Conservation (phyloP, 495 filamentous ascomycete genomes). For the Clavariopsis aquatica region DNA sequence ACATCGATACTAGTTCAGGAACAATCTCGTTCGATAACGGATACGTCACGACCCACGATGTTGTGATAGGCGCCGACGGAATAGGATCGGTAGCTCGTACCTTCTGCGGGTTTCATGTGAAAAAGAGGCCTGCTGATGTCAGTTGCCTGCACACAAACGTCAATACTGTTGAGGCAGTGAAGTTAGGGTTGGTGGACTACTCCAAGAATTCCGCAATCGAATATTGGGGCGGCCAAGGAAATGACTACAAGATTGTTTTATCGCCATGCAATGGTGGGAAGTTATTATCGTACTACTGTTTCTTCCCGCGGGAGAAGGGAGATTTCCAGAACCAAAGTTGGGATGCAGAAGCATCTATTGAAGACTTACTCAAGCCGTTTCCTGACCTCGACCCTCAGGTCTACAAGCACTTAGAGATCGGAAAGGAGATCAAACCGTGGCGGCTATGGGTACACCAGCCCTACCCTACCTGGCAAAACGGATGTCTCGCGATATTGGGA, state of each 20-base stretch:
- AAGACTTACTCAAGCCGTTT: conserved; percentile 29
- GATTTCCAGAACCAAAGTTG: conserved; percentile 1
- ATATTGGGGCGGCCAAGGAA: conserved; percentile 42
- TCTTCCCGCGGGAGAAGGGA: conserved; percentile 36
- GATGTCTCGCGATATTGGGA: background rate
- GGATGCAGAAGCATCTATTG: conserved; percentile 1
- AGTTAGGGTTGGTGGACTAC: conserved; percentile 1
- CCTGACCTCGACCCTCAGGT: conserved; percentile 35
- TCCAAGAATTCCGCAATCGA: conserved; percentile 31
- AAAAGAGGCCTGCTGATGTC: conserved; percentile 50
- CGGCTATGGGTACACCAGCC: conserved; percentile 50
- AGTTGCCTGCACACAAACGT: conserved; percentile 52
- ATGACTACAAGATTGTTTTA: conserved; percentile 30
- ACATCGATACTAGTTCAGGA: conserved; percentile 40
- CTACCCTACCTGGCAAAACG: conserved; percentile 47
- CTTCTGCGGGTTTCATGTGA: conserved; percentile 49
- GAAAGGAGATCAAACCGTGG: conserved; percentile 51
- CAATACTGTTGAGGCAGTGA: conserved; percentile 12
- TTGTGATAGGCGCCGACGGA: conserved; percentile 45
- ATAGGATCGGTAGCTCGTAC: conserved; percentile 50
- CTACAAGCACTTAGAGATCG: conserved; percentile 27
- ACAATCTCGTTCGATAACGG: conserved; percentile 20
- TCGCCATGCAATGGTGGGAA: conserved; percentile 38
- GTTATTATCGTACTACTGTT: conserved; percentile 42
- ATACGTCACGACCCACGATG: conserved; percentile 29